Evolutionary conservation across 2,329 filamentous ascomycete species (phyloP).

Genomic region (Neonectria neomacrospora): DNA sequence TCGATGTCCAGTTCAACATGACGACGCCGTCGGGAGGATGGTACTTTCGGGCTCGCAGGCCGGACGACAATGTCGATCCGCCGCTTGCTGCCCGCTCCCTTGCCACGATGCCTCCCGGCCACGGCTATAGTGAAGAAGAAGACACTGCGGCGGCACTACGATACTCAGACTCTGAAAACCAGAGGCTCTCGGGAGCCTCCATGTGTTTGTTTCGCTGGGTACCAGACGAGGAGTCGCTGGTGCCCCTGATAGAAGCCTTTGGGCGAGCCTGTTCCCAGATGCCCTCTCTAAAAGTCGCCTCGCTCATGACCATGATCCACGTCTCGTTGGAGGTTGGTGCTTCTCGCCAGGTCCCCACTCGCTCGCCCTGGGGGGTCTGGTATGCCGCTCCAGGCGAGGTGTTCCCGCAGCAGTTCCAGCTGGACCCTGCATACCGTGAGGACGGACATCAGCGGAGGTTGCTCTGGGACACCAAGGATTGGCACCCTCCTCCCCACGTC

Average conservation of each 20-base stretch:
- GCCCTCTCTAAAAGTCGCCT: slow-evolving; percentile 26
- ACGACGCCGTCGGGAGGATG: slow-evolving; percentile 32
- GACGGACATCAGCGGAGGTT: slow-evolving; percentile 27
- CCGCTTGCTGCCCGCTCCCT: slow-evolving; percentile 14
- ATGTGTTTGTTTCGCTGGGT: slow-evolving; percentile 34
- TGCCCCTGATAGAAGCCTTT: slow-evolving; percentile 32
- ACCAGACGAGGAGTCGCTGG: slow-evolving; percentile 27
- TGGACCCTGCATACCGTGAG: slow-evolving; percentile 30
- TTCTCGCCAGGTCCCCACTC: slow-evolving; percentile 22
- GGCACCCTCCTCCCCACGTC: slow-evolving; percentile 22
- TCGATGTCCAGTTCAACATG: slow-evolving; percentile 32
- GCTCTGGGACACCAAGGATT: slow-evolving; percentile 33
- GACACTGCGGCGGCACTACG: slow-evolving; percentile 23
- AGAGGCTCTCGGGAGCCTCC: slow-evolving; percentile 27
- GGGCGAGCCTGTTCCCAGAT: slow-evolving; percentile 31
- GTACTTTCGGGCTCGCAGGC: slow-evolving; percentile 31
- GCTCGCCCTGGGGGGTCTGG: slow-evolving; percentile 31
- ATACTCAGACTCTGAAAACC: slow-evolving; percentile 30
- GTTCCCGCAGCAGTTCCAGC: slow-evolving; percentile 30
- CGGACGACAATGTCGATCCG: slow-evolving; percentile 25
- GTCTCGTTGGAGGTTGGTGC: slow-evolving; percentile 26
- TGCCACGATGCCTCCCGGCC: slow-evolving; percentile 27
- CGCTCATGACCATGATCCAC: slow-evolving; percentile 29
- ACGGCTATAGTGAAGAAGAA: slow-evolving; percentile 30
- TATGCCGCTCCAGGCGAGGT: slow-evolving; percentile 27